Evolutionary conservation across 2,329 filamentous ascomycete genomes (phyloP).

Genomic region (Fusarium equiseti): DNA sequence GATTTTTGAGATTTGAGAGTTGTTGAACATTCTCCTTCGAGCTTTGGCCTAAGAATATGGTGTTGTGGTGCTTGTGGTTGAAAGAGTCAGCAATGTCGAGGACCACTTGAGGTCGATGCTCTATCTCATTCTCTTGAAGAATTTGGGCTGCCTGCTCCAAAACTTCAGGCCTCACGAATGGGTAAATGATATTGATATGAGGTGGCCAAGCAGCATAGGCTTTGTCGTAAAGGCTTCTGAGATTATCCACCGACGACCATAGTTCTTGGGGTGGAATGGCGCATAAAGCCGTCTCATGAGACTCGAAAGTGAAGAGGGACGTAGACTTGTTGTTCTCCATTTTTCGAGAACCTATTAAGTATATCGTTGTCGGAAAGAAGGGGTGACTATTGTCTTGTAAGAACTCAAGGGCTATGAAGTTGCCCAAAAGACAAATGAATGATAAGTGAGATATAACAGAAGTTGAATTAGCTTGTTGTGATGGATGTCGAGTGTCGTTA

Average conservation of each 20-base stretch:
- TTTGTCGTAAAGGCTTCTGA: constrained; percentile 74
- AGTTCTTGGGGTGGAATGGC: constrained; percentile 65
- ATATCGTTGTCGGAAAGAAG: not conserved
- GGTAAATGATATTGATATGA: constrained; percentile 75
- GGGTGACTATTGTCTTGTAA: not conserved
- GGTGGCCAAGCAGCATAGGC: constrained; percentile 72
- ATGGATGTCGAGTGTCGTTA: not conserved
- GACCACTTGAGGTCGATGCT: constrained; percentile 41
- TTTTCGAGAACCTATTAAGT: not conserved
- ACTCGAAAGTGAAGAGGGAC: constrained; percentile 44
- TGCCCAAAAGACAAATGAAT: not conserved
- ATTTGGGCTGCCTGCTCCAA: constrained; percentile 58
- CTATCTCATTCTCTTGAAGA: constrained; percentile 34
- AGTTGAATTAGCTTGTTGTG: not conserved
- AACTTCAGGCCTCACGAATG: constrained; percentile 66
- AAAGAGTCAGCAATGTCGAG: constrained; percentile 62
- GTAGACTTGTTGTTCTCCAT: constrained; percentile 25
- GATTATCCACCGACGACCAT: constrained; percentile 62
- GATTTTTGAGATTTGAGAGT: constrained; percentile 52
- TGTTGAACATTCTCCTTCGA: not conserved
- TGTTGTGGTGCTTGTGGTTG: constrained; percentile 61
- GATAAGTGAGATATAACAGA: not conserved
- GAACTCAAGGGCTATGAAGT: not conserved
- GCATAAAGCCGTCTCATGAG: constrained; percentile 71
- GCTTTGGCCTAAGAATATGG: constrained; percentile 58